Evolutionary conservation across 441 rosid genomes (phyloP).

Genomic region (Pelargonium cotyledonis): DNA sequence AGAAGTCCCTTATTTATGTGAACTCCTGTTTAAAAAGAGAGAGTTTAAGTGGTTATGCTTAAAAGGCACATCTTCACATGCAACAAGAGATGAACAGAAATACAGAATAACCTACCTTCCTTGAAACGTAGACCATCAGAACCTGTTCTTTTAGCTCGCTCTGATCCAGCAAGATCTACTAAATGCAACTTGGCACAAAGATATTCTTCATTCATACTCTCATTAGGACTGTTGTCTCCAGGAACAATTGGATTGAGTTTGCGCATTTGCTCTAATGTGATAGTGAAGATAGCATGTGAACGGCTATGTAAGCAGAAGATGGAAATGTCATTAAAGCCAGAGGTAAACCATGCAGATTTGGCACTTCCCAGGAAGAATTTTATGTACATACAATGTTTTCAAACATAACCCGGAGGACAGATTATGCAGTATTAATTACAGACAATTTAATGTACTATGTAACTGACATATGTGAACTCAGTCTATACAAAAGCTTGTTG

Average conservation of each 20-base stretch:
- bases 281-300: conserved; percentile 98
- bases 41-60: conserved; percentile 18
- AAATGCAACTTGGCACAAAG: conserved; percentile 94
- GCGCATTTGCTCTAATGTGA: conserved; percentile 91
- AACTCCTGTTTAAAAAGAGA: conserved; percentile 51
- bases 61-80: conserved; percentile 15
- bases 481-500: no score
- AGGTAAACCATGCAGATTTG: background rate
- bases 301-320: conserved; percentile 51
- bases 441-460: background rate
- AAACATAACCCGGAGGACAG: background rate
- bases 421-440: background rate
- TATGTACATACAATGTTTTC: conserved; percentile 8
- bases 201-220: conserved; percentile 73
- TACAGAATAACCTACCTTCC: conserved; percentile 55
- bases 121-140: conserved; percentile 93
- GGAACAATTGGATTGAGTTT: conserved; percentile 53
- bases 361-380: conserved; percentile 7
- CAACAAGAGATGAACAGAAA: conserved; percentile 12
- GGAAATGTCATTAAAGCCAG: conserved; percentile 11
- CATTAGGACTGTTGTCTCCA: conserved; percentile 49
- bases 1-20: conserved; percentile 97
- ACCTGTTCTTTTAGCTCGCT: conserved; percentile 96
- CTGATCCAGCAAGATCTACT: conserved; percentile 99
- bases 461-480: no score